These are phyloP conservation scores for Pythium plurisporium DNA, from an alignment of 352 stramenopile species.

Conservation along the genomic window DNA sequence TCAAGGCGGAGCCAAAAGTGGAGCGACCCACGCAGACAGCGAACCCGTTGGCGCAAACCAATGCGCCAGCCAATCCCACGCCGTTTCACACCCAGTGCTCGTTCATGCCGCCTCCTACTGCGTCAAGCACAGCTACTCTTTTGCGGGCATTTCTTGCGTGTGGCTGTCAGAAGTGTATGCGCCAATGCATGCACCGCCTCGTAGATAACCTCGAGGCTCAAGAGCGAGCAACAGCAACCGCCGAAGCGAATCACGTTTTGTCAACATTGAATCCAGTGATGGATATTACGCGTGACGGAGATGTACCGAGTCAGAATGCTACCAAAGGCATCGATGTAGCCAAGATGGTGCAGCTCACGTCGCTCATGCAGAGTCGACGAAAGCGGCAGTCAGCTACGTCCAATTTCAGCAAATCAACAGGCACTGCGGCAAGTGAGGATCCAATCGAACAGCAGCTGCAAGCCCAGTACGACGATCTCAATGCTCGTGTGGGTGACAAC, in stretches of 20 bases:
- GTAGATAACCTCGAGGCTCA: background rate
- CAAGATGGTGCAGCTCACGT: constrained; percentile 12
- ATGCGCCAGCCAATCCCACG: too few species aligned
- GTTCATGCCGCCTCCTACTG: background rate
- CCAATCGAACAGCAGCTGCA: constrained; percentile 16
- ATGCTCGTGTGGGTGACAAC: constrained; percentile 17
- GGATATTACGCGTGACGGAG: background rate
- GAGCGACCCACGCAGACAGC: background rate
- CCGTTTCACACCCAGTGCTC: background rate
- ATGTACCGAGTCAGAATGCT: background rate
- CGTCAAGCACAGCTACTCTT: background rate
- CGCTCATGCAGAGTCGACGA: constrained; percentile 13
- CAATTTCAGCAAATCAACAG: background rate
- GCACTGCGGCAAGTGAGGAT: constrained; percentile 11
- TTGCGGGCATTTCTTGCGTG: constrained; percentile 14
- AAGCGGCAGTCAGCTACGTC: background rate
- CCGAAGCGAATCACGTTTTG: background rate
- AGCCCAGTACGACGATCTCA: constrained; percentile 8
- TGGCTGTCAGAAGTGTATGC: constrained; percentile 17
- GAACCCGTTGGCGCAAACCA: too few species aligned
- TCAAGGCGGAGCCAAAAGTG: background rate
- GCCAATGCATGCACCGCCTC: constrained; percentile 18
- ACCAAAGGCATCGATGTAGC: background rate
- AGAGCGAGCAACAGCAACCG: background rate
- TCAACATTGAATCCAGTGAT: background rate